Evolutionary conservation across 179 eudicot species (phyloP).

Genomic region (Silene vulgaris): DNA sequence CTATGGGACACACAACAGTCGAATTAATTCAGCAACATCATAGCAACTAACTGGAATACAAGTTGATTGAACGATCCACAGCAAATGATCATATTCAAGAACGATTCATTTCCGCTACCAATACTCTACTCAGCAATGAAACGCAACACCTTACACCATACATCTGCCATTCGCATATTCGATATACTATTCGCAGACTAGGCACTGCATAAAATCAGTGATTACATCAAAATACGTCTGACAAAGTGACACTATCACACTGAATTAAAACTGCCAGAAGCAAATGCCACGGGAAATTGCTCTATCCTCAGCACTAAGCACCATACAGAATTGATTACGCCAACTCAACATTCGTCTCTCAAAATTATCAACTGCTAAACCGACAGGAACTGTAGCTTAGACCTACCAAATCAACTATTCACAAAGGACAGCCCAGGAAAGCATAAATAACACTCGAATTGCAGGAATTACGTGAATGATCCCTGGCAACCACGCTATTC

Average conservation of each 20-base stretch:
- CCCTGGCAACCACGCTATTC: background rate
- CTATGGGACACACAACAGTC: background rate
- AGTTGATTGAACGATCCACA: background rate
- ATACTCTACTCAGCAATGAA: background rate
- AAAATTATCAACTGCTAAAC: background rate
- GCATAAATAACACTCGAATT: background rate
- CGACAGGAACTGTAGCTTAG: background rate
- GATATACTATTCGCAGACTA: background rate
- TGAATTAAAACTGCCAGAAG: no score
- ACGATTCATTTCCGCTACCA: background rate
- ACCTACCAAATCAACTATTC: background rate
- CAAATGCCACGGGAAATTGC: no score
- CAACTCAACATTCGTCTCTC: background rate
- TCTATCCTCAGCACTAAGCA: background rate
- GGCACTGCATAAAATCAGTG: background rate
- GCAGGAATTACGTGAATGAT: background rate
- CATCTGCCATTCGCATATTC: background rate
- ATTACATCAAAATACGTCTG: no score
- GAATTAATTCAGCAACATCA: background rate
- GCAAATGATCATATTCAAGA: background rate
- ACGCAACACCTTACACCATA: background rate
- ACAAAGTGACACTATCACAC: no score
- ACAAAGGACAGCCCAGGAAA: background rate
- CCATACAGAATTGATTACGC: background rate
- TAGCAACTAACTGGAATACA: background rate